Conservation (phyloP, 331 rosid species). For the Malus hybrid region DNA sequence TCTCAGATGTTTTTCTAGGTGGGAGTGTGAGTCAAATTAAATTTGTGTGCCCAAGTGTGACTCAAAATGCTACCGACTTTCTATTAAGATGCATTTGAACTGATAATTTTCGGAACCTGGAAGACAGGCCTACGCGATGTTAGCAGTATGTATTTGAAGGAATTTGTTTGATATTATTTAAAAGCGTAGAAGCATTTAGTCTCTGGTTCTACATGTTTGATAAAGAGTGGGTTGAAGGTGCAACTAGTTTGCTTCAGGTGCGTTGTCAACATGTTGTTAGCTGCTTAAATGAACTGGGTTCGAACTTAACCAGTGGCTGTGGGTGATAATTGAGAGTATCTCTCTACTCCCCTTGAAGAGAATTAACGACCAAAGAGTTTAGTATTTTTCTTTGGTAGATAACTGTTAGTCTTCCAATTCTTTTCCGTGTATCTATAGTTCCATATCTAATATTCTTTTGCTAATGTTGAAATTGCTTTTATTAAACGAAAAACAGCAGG, state of each 20-base stretch:
- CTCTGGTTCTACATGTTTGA: not conserved
- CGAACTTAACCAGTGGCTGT: not conserved
- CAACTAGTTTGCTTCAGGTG: not conserved
- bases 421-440: not conserved
- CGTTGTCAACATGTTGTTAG: not conserved
- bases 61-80: not conserved
- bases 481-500: slow-evolving; percentile 6
- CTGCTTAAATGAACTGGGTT: not conserved
- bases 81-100: not conserved
- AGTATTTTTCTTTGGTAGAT: not conserved
- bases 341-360: not conserved
- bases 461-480: not conserved
- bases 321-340: not conserved
- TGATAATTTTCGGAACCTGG: not conserved
- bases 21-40: not conserved
- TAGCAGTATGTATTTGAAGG: not conserved
- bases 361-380: not conserved
- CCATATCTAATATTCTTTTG: not conserved
- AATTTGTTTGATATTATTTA: not conserved
- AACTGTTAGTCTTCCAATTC: not conserved
- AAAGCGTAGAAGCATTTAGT: not conserved
- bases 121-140: not conserved
- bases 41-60: not conserved
- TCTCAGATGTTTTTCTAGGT: not conserved
- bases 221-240: not conserved